phyloP scores from a whole-genome alignment of 768 basidiomycete genomes.

The Lentinula guzmanii region DNA sequence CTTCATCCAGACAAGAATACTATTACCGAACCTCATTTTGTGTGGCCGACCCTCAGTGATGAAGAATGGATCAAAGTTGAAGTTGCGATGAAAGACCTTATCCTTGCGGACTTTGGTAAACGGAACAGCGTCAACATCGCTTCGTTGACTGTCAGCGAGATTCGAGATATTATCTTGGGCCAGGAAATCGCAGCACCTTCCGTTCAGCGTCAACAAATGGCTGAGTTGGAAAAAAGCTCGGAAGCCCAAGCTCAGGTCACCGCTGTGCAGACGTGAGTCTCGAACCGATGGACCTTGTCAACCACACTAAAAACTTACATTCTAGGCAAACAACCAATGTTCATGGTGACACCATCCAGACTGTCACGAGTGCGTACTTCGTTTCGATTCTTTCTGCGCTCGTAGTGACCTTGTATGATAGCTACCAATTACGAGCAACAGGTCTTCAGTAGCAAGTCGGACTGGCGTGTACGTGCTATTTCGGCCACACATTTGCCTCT shows the following conservation, averaged over 20 bases:
- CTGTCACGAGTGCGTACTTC: constrained; percentile 70
- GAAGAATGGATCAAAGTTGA: constrained; percentile 99
- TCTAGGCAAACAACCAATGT: constrained; percentile 90
- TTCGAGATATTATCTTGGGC: constrained; percentile 96
- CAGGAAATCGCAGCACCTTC: constrained; percentile 97
- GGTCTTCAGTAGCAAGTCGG: constrained; percentile 98
- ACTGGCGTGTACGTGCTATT: constrained; percentile 98
- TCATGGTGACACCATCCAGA: constrained; percentile 94
- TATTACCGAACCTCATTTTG: constrained; percentile 95
- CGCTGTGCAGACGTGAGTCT: constrained; percentile 78
- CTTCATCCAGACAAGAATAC: constrained; percentile 96
- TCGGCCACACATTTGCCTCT: constrained; percentile 94
- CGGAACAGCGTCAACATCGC: constrained; percentile 99
- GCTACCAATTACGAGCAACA: constrained; percentile 97
- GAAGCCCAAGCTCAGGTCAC: constrained; percentile 95
- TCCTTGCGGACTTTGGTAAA: constrained; percentile 97
- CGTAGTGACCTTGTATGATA: constrained; percentile 18
- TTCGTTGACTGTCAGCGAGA: constrained; percentile 92
- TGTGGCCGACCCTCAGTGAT: constrained; percentile 90
- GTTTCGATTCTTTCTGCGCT: not conserved
- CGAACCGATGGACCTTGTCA: not conserved
- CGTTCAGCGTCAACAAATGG: constrained; percentile 98
- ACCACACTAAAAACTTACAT: not conserved
- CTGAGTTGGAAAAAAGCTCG: constrained; percentile 93
- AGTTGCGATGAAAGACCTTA: constrained; percentile 97